Conservation (phyloP, 345 rosid species). For the Gossypium thurberi region DNA sequence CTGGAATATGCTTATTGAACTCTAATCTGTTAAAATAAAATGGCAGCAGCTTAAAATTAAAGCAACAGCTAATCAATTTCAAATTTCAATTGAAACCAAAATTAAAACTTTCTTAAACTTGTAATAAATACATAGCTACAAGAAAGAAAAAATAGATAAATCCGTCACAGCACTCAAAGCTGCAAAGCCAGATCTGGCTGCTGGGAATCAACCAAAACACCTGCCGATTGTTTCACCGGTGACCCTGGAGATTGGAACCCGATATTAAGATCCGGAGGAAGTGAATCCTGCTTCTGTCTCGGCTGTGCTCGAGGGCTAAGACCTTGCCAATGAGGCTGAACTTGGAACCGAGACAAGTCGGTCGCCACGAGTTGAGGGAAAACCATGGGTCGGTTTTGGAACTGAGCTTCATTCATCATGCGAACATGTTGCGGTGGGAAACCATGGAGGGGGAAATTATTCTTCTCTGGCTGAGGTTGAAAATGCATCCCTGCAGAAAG, state of each 20-base stretch:
- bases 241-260: constrained; percentile 42
- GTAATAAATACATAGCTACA: background rate
- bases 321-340: constrained; percentile 59
- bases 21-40: too few relatives aligned
- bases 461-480: constrained; percentile 41
- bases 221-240: constrained; percentile 69
- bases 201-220: constrained; percentile 67
- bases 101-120: background rate
- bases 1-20: too few relatives aligned
- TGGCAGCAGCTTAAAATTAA: background rate
- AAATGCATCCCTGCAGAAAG: constrained; percentile 45
- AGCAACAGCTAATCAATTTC: background rate
- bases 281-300: constrained; percentile 59
- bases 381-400: constrained; percentile 38
- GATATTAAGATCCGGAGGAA: constrained; percentile 84
- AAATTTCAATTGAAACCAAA: background rate
- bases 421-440: constrained; percentile 43
- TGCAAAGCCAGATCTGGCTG: constrained; percentile 96
- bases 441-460: constrained; percentile 48
- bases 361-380: constrained; percentile 50
- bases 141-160: constrained; percentile 8
- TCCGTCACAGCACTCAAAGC: constrained; percentile 32
- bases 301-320: constrained; percentile 43
- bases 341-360: constrained; percentile 56
- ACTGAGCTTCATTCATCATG: constrained; percentile 33